These are phyloP conservation scores for Ceratorhiza oryzae-sativae DNA, from an alignment of 1,284 basidiomycete genomes.

Conservation along the genomic window DNA sequence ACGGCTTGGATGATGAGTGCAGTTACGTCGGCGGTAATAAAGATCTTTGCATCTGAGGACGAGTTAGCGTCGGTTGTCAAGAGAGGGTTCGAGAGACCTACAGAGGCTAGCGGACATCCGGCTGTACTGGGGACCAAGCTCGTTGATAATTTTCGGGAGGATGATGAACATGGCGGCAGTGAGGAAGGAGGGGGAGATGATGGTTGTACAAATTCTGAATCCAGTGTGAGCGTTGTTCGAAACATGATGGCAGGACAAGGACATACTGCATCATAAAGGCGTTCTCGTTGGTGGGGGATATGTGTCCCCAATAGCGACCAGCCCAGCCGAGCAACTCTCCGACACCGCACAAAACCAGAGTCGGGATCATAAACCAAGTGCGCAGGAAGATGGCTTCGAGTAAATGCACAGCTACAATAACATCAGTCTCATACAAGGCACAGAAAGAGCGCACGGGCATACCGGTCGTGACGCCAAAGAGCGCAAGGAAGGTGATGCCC, in stretches of 20 bases:
- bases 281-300: slow-evolving; percentile 41
- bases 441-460: not conserved
- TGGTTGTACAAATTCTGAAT: slow-evolving; percentile 15
- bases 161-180: slow-evolving; percentile 44
- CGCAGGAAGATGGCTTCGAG: slow-evolving; percentile 55
- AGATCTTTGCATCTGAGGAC: slow-evolving; percentile 49
- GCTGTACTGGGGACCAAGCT: slow-evolving; percentile 50
- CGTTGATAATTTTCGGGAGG: slow-evolving; percentile 50
- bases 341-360: slow-evolving; percentile 58
- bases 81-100: slow-evolving; percentile 18
- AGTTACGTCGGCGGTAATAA: slow-evolving; percentile 51
- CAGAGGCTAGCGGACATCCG: slow-evolving; percentile 48
- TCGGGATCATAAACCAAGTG: slow-evolving; percentile 63
- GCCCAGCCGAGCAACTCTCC: slow-evolving; percentile 57
- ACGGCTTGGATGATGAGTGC: slow-evolving; percentile 53
- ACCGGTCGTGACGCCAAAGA: slow-evolving; percentile 40
- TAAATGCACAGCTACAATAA: slow-evolving; percentile 53
- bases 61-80: not conserved
- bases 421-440: not conserved
- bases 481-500: slow-evolving; percentile 39
- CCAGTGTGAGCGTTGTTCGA: not conserved
- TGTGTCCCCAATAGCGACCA: slow-evolving; percentile 45
- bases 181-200: slow-evolving; percentile 39
- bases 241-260: too few species aligned
- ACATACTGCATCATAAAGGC: slow-evolving; percentile 59